These are phyloP conservation scores for Penicillium sp. DNA, from an alignment of 2,329 filamentous ascomycete genomes.

Conservation along the genomic window DNA sequence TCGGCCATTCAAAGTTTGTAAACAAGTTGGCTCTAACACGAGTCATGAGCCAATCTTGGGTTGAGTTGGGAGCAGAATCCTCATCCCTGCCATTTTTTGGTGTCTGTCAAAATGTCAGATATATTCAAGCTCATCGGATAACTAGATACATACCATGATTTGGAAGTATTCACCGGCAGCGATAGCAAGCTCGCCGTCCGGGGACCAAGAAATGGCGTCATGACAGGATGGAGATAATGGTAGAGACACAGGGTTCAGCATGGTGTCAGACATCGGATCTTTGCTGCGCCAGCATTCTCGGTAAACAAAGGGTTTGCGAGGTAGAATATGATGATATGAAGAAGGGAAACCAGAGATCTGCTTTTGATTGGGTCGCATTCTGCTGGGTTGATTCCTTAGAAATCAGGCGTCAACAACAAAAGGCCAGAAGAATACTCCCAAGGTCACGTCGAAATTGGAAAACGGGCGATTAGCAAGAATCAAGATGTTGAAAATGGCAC, in stretches of 20 bases:
- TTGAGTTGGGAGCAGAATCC: slow-evolving; percentile 5
- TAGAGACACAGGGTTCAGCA: slow-evolving; percentile 39
- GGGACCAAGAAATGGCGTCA: slow-evolving; percentile 59
- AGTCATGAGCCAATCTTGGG: slow-evolving; percentile 36
- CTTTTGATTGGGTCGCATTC: slow-evolving; percentile 7
- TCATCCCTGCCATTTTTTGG: slow-evolving; percentile 21
- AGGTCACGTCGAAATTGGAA: neutral
- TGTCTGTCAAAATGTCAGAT: slow-evolving; percentile 11
- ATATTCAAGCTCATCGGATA: slow-evolving; percentile 1
- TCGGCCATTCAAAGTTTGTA: slow-evolving; percentile 51
- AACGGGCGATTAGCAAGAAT: neutral
- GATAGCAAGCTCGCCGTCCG: slow-evolving; percentile 58
- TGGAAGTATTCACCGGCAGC: slow-evolving; percentile 57
- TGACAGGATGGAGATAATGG: slow-evolving; percentile 53
- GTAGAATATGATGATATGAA: neutral
- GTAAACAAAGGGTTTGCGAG: neutral
- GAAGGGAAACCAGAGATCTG: neutral
- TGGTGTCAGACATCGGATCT: slow-evolving; percentile 11
- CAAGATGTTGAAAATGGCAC: neutral
- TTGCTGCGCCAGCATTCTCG: neutral
- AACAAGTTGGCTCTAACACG: slow-evolving; percentile 55
- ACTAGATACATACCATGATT: slow-evolving; percentile 46
- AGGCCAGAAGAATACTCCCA: neutral
- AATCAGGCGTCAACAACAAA: neutral
- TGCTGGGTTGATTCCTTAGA: neutral